Percentiles rank a stretch among this genome's conserved stretches.
phyloP scores from a whole-genome alignment of 2,329 filamentous ascomycete genomes.

The Macrophomina tecta region DNA sequence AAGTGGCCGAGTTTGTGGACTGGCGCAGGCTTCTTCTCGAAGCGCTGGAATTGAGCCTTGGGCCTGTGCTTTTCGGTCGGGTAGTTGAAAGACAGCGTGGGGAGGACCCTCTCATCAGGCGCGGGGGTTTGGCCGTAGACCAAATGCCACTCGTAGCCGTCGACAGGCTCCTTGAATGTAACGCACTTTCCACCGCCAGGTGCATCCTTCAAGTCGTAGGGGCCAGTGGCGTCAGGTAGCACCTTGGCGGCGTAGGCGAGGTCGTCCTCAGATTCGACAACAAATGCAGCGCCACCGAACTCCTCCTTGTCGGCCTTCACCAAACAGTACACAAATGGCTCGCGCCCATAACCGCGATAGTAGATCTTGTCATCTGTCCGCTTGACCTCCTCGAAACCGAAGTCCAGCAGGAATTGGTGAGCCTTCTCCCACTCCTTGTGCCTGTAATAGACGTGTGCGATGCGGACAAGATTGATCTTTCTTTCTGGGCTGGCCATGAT shows the following conservation, averaged over 20 bases:
- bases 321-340: conserved; percentile 62
- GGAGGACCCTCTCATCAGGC: conserved; percentile 47
- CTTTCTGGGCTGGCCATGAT: conserved; percentile 22
- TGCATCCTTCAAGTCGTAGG: conserved; percentile 55
- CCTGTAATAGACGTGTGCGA: conserved; percentile 32
- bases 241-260: conserved; percentile 55
- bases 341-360: conserved; percentile 64
- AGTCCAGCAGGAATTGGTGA: conserved; percentile 31
- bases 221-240: conserved; percentile 54
- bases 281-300: conserved; percentile 62
- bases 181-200: conserved; percentile 60
- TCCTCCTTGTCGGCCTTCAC: conserved; percentile 48
- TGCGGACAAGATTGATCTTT: conserved; percentile 25
- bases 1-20: conserved; percentile 52
- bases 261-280: conserved; percentile 60
- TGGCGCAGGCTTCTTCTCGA: conserved; percentile 34
- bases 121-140: conserved; percentile 57
- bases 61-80: conserved; percentile 55
- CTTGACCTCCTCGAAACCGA: conserved; percentile 30
- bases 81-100: conserved; percentile 57
- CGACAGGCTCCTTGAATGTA: conserved; percentile 43
- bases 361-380: conserved; percentile 51
- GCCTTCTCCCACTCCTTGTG: conserved; percentile 31
- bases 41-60: conserved; percentile 54
- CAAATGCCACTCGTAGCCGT: conserved; percentile 61